Percentiles rank a stretch among this genome's conserved stretches.
Evolutionary conservation across 2,329 filamentous ascomycete species (phyloP).

Genomic region (Trichoderma guizhouense): DNA sequence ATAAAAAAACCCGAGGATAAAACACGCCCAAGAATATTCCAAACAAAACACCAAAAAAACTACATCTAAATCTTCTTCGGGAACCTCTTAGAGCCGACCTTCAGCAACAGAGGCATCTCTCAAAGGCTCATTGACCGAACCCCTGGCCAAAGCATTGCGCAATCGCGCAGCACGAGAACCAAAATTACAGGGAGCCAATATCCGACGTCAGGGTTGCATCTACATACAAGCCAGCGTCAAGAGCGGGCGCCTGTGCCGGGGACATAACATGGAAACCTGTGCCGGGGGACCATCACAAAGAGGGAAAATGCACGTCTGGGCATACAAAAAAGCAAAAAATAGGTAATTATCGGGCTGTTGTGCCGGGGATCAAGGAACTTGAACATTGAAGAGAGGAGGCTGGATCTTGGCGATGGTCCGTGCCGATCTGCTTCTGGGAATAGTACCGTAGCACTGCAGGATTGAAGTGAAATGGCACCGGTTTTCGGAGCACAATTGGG

Average conservation of each 20-base stretch:
- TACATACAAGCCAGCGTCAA: not conserved
- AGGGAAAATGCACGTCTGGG: not conserved
- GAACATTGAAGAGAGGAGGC: not conserved
- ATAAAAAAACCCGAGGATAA: not conserved
- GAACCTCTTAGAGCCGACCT: not conserved
- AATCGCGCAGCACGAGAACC: not conserved
- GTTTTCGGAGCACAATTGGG: not conserved
- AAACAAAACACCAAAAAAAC: not conserved
- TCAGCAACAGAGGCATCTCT: not conserved
- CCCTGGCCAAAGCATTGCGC: not conserved
- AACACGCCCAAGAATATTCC: not conserved
- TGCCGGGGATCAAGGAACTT: not conserved
- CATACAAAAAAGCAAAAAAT: not conserved
- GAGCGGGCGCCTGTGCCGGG: not conserved
- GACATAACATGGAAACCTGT: not conserved
- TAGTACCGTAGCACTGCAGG: not conserved
- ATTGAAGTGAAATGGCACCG: not conserved
- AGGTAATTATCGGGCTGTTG: not conserved
- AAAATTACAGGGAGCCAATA: not conserved
- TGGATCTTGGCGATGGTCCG: not conserved
- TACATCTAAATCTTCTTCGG: not conserved
- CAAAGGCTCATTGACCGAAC: not conserved
- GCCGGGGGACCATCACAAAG: not conserved
- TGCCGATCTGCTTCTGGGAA: not conserved
- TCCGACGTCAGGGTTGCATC: conserved; percentile 4